These are phyloP conservation scores for Hyaloperonospora brassicae DNA, from an alignment of 352 stramenopile species.

Conservation along the genomic window DNA sequence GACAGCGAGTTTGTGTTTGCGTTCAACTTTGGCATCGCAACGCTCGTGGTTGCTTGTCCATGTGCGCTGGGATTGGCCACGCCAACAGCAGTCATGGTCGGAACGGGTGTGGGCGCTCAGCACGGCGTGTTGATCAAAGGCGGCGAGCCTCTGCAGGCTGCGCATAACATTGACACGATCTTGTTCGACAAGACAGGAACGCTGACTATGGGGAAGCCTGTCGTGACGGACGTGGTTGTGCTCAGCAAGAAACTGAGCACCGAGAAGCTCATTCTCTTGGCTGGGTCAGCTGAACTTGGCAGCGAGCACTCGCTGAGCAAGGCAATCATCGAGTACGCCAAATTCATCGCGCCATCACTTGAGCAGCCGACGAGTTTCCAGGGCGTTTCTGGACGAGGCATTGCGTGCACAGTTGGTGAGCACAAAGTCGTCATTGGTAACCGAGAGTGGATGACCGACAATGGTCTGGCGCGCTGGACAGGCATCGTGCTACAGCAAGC, in stretches of 20 bases:
- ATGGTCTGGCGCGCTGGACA: constrained; percentile 54
- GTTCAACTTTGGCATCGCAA: constrained; percentile 96
- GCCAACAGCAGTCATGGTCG: constrained; percentile 97
- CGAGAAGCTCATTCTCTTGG: constrained; percentile 78
- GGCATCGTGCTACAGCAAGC: constrained; percentile 72
- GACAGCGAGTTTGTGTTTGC: constrained; percentile 88
- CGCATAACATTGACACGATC: constrained; percentile 90
- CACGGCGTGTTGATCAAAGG: constrained; percentile 99
- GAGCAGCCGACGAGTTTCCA: constrained; percentile 74
- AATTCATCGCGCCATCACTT: constrained; percentile 70
- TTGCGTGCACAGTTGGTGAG: constrained; percentile 62
- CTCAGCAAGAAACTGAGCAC: constrained; percentile 71
- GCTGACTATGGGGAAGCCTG: constrained; percentile 89
- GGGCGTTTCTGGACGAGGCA: constrained; percentile 84
- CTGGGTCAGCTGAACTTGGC: constrained; percentile 88
- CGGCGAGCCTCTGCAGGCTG: constrained; percentile 88
- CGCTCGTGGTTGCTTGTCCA: constrained; percentile 97
- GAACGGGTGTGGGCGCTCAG: constrained; percentile 93
- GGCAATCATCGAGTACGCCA: constrained; percentile 88
- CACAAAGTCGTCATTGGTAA: constrained; percentile 90
- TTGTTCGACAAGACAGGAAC: constrained; percentile 99
- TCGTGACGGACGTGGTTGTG: constrained; percentile 81
- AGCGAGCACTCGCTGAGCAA: constrained; percentile 93
- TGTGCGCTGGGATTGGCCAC: constrained; percentile 98
- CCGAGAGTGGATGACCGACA: constrained; percentile 82